Conservation (phyloP, 805 yeast species). For the Yamadazyma laniorum region DNA sequence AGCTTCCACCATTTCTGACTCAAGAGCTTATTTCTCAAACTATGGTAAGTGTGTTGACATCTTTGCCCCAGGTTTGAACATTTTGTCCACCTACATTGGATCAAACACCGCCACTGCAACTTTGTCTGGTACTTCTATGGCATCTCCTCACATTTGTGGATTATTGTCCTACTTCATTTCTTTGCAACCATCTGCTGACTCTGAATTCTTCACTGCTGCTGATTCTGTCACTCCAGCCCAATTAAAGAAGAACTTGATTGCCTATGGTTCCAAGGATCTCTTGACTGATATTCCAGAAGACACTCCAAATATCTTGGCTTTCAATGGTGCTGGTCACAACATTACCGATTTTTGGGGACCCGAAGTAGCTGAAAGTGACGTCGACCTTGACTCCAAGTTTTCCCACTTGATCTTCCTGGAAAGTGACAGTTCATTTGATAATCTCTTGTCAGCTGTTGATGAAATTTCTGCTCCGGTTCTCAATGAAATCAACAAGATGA, state of each 20-base stretch:
- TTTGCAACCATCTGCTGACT: conserved; percentile 71
- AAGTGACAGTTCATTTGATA: conserved; percentile 20
- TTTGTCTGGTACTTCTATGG: conserved; percentile 96
- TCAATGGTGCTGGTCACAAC: conserved; percentile 79
- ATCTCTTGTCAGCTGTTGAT: conserved; percentile 11
- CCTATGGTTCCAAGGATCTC: conserved; percentile 60
- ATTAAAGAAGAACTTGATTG: conserved; percentile 71
- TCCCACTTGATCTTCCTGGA: conserved; percentile 14
- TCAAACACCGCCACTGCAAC: conserved; percentile 74
- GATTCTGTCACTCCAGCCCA: conserved; percentile 64
- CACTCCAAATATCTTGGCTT: conserved; percentile 75
- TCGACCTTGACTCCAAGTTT: neutral
- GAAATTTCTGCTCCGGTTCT: conserved; percentile 18
- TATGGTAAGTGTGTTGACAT: conserved; percentile 95
- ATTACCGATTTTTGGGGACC: conserved; percentile 60
- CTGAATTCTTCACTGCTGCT: conserved; percentile 58
- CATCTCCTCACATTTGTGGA: conserved; percentile 95
- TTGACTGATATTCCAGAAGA: conserved; percentile 65
- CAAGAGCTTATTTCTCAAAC: conserved; percentile 93
- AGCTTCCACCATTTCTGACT: conserved; percentile 85
- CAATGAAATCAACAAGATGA: conserved; percentile 25
- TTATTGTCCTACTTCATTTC: conserved; percentile 85
- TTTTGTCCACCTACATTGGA: conserved; percentile 81
- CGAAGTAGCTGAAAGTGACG: conserved; percentile 1
- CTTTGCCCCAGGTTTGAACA: conserved; percentile 93